Evolutionary conservation across 139 green algal genomes (phyloP).

Genomic region (Spirogloea muscicola): DNA sequence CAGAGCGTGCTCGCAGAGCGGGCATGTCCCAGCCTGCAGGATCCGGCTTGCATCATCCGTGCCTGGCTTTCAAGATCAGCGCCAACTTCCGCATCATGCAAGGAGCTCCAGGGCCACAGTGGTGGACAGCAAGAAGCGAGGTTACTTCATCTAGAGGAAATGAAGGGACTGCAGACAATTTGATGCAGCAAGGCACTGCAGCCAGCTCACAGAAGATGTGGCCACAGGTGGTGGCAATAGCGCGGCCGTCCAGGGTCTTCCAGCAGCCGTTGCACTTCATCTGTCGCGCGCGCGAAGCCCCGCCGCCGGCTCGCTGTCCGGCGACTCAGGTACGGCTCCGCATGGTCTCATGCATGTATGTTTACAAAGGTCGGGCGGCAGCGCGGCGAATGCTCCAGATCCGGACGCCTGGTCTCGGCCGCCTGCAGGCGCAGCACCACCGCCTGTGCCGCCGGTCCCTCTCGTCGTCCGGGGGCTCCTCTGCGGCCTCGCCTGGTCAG

Average conservation of each 20-base stretch:
- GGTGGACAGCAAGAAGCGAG: too few species aligned
- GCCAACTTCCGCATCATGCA: neutral
- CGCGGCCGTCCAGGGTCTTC: constrained; percentile 19
- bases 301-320: too few species aligned
- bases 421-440: too few species aligned
- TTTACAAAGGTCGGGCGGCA: too few species aligned
- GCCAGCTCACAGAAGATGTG: constrained; percentile 30
- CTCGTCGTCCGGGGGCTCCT: too few species aligned
- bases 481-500: too few species aligned
- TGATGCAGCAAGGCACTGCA: neutral
- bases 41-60: constrained; percentile 26
- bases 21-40: constrained; percentile 20
- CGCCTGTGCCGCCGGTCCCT: too few species aligned
- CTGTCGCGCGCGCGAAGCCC: too few species aligned
- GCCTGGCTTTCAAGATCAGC: constrained; percentile 19
- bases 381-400: too few species aligned
- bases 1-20: constrained; percentile 31
- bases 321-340: too few species aligned
- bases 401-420: too few species aligned
- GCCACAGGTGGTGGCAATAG: constrained; percentile 29
- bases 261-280: constrained; percentile 43
- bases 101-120: neutral
- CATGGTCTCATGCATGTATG: too few species aligned
- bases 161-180: neutral
- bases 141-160: neutral